Percentiles rank a stretch among this genome's conserved stretches.
These are phyloP conservation scores for Lolium perenne DNA, from an alignment of 176 grass and related monocot species.

Conservation along the genomic window DNA sequence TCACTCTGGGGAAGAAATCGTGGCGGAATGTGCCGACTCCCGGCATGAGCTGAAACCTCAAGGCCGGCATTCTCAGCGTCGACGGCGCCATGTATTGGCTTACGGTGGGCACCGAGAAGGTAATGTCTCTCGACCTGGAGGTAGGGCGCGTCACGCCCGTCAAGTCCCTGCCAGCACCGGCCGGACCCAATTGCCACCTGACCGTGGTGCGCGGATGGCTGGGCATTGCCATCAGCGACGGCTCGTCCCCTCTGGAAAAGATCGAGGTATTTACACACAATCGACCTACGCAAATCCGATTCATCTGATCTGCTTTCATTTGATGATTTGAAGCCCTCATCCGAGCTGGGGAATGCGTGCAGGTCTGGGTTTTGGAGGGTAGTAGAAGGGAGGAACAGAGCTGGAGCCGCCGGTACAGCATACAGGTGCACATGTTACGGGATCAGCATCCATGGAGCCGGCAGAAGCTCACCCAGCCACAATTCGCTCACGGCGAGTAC, in stretches of 20 bases:
- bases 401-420: neutral
- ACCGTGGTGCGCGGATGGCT: slow-evolving; percentile 7
- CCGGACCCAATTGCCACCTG: neutral
- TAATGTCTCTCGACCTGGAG: slow-evolving; percentile 22
- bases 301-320: too few species aligned
- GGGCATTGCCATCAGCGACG: neutral
- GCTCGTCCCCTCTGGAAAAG: neutral
- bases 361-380: neutral
- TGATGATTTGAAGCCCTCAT: neutral
- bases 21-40: slow-evolving; percentile 1
- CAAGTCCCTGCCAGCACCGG: neutral
- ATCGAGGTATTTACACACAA: neutral
- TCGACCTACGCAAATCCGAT: too few species aligned
- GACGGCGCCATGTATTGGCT: neutral
- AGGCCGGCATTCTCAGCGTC: neutral
- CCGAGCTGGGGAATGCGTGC: neutral
- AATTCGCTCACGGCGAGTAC: neutral
- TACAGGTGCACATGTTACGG: neutral
- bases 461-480: neutral
- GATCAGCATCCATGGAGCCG: neutral
- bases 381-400: neutral
- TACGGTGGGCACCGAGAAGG: neutral
- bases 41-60: neutral
- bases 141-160: neutral
- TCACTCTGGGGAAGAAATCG: neutral